These are phyloP conservation scores for Phanerodontia chrysosporium DNA, from an alignment of 768 basidiomycete genomes.

Conservation along the genomic window DNA sequence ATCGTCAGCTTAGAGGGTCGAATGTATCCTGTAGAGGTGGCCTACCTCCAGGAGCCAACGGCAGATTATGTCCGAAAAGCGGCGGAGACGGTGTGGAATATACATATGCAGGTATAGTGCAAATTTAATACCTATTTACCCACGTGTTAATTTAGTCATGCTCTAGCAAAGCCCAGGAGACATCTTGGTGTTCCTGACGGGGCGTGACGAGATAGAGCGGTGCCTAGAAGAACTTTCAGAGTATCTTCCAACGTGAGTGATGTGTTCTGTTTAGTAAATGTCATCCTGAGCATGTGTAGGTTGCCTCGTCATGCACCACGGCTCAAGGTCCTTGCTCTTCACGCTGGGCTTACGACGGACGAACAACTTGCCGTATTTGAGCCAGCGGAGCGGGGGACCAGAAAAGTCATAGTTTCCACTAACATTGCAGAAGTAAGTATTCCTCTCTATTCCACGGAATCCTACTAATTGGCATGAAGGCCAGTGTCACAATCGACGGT, in stretches of 20 bases:
- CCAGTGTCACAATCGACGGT: constrained; percentile 95
- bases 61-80: constrained; percentile 81
- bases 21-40: constrained; percentile 92
- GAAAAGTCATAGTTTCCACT: constrained; percentile 90
- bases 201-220: constrained; percentile 92
- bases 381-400: constrained; percentile 62
- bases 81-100: constrained; percentile 79
- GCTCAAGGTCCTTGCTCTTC: constrained; percentile 69
- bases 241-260: constrained; percentile 61
- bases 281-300: constrained; percentile 26
- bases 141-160: too few species aligned
- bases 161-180: constrained; percentile 81
- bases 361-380: constrained; percentile 89
- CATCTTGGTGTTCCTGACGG: constrained; percentile 90
- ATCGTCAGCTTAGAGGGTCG: constrained; percentile 91
- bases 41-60: constrained; percentile 75
- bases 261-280: neutral
- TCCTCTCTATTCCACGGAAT: neutral
- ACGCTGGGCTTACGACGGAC: constrained; percentile 83
- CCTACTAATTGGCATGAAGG: constrained; percentile 38
- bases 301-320: constrained; percentile 51
- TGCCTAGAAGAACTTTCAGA: constrained; percentile 81
- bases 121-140: neutral
- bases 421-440: constrained; percentile 85
- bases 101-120: constrained; percentile 64